Percentiles rank a stretch among this genome's conserved stretches.
Conservation (phyloP, 768 basidiomycete genomes). For the Floccularia luteovirens region DNA sequence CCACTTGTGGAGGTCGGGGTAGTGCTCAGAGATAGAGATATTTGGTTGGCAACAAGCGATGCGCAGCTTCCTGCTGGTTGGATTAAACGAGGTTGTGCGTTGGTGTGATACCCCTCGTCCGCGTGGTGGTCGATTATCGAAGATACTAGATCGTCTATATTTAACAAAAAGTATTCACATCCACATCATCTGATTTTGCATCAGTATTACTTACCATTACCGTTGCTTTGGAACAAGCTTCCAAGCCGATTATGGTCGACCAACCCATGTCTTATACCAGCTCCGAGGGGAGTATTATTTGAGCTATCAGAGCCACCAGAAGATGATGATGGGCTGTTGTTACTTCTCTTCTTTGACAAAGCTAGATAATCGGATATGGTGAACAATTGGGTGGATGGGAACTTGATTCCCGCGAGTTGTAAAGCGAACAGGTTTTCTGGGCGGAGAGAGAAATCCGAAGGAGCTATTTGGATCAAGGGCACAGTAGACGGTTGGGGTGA, state of each 20-base stretch:
- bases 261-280: too few relatives aligned
- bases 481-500: slow-evolving; percentile 50
- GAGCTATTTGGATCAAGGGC: slow-evolving; percentile 65
- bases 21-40: slow-evolving; percentile 15
- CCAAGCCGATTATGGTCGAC: slow-evolving; percentile 91
- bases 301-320: too few relatives aligned
- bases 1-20: too few relatives aligned
- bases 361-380: too few relatives aligned
- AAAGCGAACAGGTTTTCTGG: slow-evolving; percentile 85
- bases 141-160: slow-evolving; percentile 44
- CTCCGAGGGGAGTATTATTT: too few relatives aligned
- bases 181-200: too few relatives aligned
- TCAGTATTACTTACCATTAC: too few relatives aligned
- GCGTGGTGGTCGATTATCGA: slow-evolving; percentile 89
- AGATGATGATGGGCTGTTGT: too few relatives aligned
- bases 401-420: slow-evolving; percentile 42
- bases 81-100: slow-evolving; percentile 63
- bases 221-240: too few relatives aligned
- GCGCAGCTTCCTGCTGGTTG: slow-evolving; percentile 73
- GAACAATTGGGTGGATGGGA: slow-evolving; percentile 39
- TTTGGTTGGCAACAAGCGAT: slow-evolving; percentile 40
- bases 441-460: slow-evolving; percentile 67
- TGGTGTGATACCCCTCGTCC: slow-evolving; percentile 67
- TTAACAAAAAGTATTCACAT: too few relatives aligned
- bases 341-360: too few relatives aligned